Evolutionary conservation across 2,329 filamentous ascomycete species (phyloP), one percentile per base, ranked within the genome.

Genomic region (Aspergillus fijiensis): DNA sequence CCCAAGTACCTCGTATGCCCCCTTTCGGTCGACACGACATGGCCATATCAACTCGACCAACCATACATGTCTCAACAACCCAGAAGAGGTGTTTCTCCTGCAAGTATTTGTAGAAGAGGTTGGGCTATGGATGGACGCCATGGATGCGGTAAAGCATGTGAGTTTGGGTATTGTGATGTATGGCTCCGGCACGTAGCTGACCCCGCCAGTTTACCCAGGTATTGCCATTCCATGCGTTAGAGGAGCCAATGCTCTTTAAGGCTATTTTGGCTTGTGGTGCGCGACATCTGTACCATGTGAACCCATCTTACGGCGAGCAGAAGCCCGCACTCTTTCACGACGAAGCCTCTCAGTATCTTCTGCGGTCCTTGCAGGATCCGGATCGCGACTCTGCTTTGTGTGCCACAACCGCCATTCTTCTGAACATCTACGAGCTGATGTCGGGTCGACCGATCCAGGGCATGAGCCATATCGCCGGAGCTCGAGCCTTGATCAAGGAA

Each of bases 371-470:
- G 49, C 90, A 95, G 72, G 92, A 96, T 69, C 91, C 92, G 0
- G 89, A 95, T 65, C 86, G 92, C 59, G 89, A 96, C 71, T 91
- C 88, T 1, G 86, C 89, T 29, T 87, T 96, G 56, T 96, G 92
- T 73, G 92, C 93, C 7, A 91, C 90, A 0, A 92, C 92, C 0
- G 92, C 94, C 2, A 89, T 96, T 14, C 89, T 96, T 7, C 83
- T 98, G 33, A 94, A 96, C 67, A 90, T 96, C 3, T 97, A 96
- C 76, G 92, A 97, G 74, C 89, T 93, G 67, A 96, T 97, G 91
- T 92, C 87, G 52, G 90, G 94, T 70, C 86, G 86, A 65, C 87
- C 89, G 5, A 81, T 88, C 42, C 87, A 92, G 67, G 84, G 89
- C n/a, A 94, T 95, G 88, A 93, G 90, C 67, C 93, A 96, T 70